Conservation (phyloP, 805 yeast species). For the Komagataella ulmi region DNA sequence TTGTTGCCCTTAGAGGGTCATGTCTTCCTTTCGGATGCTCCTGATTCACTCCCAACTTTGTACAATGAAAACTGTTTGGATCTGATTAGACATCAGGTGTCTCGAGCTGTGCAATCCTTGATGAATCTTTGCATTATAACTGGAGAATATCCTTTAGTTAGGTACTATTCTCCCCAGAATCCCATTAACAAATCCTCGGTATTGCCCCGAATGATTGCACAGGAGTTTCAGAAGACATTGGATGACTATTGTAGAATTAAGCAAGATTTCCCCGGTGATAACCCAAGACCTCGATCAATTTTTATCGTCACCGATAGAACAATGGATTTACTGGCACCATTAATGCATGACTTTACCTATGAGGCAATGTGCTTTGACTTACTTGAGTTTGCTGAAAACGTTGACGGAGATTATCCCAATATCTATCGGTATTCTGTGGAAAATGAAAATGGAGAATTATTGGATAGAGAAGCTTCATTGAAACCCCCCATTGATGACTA, state of each 20-base stretch:
- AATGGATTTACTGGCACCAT: slow-evolving; percentile 69
- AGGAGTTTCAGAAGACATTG: slow-evolving; percentile 51
- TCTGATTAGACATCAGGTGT: slow-evolving; percentile 44
- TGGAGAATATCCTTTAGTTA: slow-evolving; percentile 79
- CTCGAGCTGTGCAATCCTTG: slow-evolving; percentile 47
- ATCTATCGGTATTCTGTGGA: slow-evolving; percentile 42
- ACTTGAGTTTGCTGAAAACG: slow-evolving; percentile 3
- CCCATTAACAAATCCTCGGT: slow-evolving; percentile 39
- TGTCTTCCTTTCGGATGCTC: slow-evolving; percentile 52
- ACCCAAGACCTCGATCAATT: slow-evolving; percentile 52
- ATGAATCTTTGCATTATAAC: slow-evolving; percentile 63
- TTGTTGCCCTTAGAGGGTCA: slow-evolving; percentile 57
- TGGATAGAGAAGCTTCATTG: slow-evolving; percentile 31
- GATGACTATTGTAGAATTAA: slow-evolving; percentile 66
- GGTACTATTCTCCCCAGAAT: slow-evolving; percentile 51
- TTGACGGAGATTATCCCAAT: slow-evolving; percentile 9
- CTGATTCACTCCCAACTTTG: slow-evolving; percentile 55
- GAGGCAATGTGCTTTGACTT: slow-evolving; percentile 86
- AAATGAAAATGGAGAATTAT: slow-evolving; percentile 33
- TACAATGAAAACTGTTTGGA: slow-evolving; percentile 55
- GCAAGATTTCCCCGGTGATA: slow-evolving; percentile 47
- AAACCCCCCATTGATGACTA: slow-evolving; percentile 46
- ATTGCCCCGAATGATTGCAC: slow-evolving; percentile 60
- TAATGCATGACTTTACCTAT: slow-evolving; percentile 81
- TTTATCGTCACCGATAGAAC: slow-evolving; percentile 75